Conservation (phyloP, 225 moss, liverwort and hornwort species). For the Straminergon stramineum region DNA sequence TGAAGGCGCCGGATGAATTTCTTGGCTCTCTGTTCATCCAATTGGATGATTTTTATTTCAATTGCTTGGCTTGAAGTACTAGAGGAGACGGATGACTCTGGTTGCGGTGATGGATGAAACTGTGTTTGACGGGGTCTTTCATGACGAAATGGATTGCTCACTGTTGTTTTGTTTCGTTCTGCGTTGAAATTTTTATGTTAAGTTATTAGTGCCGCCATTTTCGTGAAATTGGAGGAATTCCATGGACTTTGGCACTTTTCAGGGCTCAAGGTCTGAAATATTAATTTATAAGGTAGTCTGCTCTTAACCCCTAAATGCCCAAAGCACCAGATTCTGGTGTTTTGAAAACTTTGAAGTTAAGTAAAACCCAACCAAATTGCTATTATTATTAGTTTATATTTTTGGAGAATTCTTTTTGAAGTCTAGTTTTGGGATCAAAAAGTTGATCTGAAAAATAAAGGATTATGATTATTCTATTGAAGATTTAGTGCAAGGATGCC, state of each 20-base stretch:
- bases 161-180: background rate
- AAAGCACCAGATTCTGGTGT: no score
- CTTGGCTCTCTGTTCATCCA: background rate
- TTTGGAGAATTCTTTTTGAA: no score
- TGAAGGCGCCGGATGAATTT: background rate
- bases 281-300: background rate
- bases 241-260: background rate
- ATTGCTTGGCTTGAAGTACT: no score
- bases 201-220: background rate
- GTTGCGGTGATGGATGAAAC: background rate
- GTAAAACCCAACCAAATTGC: no score
- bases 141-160: background rate
- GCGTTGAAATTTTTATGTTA: background rate
- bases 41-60: background rate
- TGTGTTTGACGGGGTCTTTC: background rate
- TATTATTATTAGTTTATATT: no score
- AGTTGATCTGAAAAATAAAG: no score
- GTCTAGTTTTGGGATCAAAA: no score
- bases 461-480: no score
- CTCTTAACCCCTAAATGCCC: no score
- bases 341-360: no score
- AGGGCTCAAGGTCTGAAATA: background rate
- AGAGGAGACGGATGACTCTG: background rate
- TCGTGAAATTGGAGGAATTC: background rate
- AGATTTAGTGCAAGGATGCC: no score